Percentiles rank a stretch among this genome's conserved stretches.
Conservation (phyloP, 805 yeast genomes). For the Candida yuanshanica region DNA sequence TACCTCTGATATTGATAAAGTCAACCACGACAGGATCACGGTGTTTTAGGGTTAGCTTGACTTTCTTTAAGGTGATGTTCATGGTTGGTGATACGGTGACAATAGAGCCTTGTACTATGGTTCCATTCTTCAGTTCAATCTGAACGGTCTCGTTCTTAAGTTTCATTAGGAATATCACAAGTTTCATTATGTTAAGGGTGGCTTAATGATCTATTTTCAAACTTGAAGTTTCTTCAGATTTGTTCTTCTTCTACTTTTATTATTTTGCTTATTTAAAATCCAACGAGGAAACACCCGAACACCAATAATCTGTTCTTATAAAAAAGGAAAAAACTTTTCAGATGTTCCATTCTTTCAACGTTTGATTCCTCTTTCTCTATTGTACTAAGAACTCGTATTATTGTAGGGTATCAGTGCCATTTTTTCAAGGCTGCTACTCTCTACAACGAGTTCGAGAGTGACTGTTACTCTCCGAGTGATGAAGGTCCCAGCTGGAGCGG, state of each 20-base stretch:
- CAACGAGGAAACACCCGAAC: slow-evolving; percentile 2
- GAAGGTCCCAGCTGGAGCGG: slow-evolving; percentile 31
- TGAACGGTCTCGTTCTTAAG: slow-evolving; percentile 82
- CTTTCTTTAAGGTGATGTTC: slow-evolving; percentile 80
- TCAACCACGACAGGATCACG: slow-evolving; percentile 68
- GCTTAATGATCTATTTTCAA: too few relatives aligned
- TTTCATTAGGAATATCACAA: slow-evolving; percentile 76
- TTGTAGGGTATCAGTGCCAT: slow-evolving; percentile 25
- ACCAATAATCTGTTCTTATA: slow-evolving; percentile 1
- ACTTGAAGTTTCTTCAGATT: too few relatives aligned
- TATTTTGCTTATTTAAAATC: neutral
- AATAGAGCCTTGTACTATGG: slow-evolving; percentile 77
- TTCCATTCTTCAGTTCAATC: slow-evolving; percentile 88
- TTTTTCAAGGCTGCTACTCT: slow-evolving; percentile 21
- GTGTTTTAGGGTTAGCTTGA: slow-evolving; percentile 67
- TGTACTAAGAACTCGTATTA: slow-evolving; percentile 25
- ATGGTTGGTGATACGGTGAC: slow-evolving; percentile 83
- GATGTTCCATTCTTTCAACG: slow-evolving; percentile 3
- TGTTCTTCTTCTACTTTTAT: too few relatives aligned
- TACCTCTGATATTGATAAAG: slow-evolving; percentile 82
- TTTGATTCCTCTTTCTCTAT: slow-evolving; percentile 9
- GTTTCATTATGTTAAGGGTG: slow-evolving; percentile 53
- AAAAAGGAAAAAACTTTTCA: neutral
- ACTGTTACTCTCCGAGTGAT: slow-evolving; percentile 10
- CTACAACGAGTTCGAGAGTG: slow-evolving; percentile 25